Conservation (phyloP, 2,329 filamentous ascomycete genomes). For the Thelonectria rubi region DNA sequence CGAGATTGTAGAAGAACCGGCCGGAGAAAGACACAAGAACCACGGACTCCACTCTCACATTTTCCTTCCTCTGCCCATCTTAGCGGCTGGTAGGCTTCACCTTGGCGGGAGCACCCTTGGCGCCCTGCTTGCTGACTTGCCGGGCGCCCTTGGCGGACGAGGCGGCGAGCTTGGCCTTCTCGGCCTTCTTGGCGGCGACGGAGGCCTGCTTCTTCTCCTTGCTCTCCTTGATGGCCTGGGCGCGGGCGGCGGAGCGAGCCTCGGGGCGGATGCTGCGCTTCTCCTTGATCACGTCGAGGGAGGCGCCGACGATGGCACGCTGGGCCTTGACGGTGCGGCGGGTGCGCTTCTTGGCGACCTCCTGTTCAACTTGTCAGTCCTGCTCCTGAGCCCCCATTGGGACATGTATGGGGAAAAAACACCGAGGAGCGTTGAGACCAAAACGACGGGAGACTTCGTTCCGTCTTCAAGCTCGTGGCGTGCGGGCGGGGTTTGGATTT, state of each 20-base stretch:
- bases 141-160: slow-evolving; percentile 77
- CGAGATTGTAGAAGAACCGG: slow-evolving; percentile 54
- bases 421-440: neutral
- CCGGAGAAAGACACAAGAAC: slow-evolving; percentile 55
- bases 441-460: too few relatives aligned
- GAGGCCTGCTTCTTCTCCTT: slow-evolving; percentile 97
- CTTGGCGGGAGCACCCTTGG: slow-evolving; percentile 90
- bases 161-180: slow-evolving; percentile 95
- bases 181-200: slow-evolving; percentile 94
- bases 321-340: slow-evolving; percentile 98
- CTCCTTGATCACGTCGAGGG: slow-evolving; percentile 99
- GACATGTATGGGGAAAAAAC: neutral
- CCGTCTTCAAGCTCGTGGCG: neutral
- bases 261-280: slow-evolving; percentile 93
- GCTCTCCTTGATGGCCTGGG: slow-evolving; percentile 91
- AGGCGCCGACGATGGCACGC: slow-evolving; percentile 98
- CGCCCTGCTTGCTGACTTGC: slow-evolving; percentile 96
- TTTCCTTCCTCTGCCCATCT: slow-evolving; percentile 38
- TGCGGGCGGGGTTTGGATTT: slow-evolving; percentile 21
- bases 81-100: slow-evolving; percentile 85
- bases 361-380: slow-evolving; percentile 70
- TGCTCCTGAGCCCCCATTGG: slow-evolving; percentile 20
- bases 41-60: slow-evolving; percentile 50
- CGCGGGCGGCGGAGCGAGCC: slow-evolving; percentile 90
- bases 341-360: slow-evolving; percentile 99